Percentiles rank a stretch among this genome's conserved stretches.
Conservation (phyloP, 1,139 yeast genomes). For the Candida pseudoviswanathii region DNA sequence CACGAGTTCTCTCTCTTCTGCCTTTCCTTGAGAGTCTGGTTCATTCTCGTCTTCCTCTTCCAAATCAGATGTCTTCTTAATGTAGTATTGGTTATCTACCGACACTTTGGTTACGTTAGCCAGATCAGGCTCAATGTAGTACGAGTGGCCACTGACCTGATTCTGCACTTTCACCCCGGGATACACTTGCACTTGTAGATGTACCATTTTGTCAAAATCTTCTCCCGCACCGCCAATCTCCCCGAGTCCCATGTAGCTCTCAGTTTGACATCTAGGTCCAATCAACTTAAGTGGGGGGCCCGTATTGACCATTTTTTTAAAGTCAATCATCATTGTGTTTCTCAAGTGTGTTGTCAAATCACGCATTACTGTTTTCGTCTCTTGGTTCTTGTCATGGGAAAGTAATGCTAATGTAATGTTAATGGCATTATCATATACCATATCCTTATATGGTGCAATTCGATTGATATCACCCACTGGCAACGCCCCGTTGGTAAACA, state of each 20-base stretch:
- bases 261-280: constrained; percentile 38
- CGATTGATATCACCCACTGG: background rate
- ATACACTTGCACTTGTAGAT: constrained; percentile 59
- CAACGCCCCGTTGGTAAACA: constrained; percentile 43
- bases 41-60: constrained; percentile 18
- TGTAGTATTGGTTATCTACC: constrained; percentile 25
- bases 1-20: background rate
- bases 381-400: constrained; percentile 21
- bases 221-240: constrained; percentile 17
- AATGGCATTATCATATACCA: constrained; percentile 15
- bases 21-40: constrained; percentile 15
- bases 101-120: constrained; percentile 18
- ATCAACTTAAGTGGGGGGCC: constrained; percentile 35
- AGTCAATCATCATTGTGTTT: constrained; percentile 11
- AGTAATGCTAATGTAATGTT: constrained; percentile 33
- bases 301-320: constrained; percentile 15
- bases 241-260: constrained; percentile 44
- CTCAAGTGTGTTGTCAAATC: constrained; percentile 17
- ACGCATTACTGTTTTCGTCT: constrained; percentile 19
- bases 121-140: constrained; percentile 20
- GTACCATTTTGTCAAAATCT: constrained; percentile 15
- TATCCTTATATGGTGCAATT: background rate
- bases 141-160: constrained; percentile 34
- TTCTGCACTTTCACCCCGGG: constrained; percentile 61
- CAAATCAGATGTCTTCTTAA: constrained; percentile 16